These are phyloP conservation scores for Coemansia sp. DNA, from an alignment of 192 early-diverging fungal genomes.

Conservation along the genomic window DNA sequence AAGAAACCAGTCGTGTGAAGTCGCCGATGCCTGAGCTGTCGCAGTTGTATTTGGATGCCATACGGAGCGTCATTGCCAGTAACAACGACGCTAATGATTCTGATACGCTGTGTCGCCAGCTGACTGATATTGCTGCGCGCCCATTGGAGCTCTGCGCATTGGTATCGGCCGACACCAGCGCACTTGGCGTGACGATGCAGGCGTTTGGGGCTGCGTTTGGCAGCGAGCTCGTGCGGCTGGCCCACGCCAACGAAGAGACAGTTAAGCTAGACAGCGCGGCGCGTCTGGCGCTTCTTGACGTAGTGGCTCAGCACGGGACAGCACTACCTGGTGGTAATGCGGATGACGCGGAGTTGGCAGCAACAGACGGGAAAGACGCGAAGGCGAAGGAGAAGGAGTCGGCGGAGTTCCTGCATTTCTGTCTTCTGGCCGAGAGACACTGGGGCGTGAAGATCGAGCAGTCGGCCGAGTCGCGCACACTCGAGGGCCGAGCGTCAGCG, in stretches of 20 bases:
- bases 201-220: conserved; percentile 17
- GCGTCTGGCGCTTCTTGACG: conserved; percentile 19
- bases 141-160: conserved; percentile 32
- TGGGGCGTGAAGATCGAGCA: conserved; percentile 13
- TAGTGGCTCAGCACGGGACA: neutral
- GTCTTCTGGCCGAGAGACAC: conserved; percentile 27
- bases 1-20: neutral
- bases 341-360: neutral
- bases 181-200: conserved; percentile 13
- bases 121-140: conserved; percentile 17
- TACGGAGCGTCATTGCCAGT: neutral
- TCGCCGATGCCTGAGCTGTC: conserved; percentile 11
- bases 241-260: neutral
- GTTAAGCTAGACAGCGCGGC: conserved; percentile 8
- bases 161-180: conserved; percentile 24
- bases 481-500: conserved; percentile 1
- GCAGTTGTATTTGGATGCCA: conserved; percentile 9
- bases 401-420: conserved; percentile 20
- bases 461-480: neutral
- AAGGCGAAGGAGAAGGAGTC: neutral
- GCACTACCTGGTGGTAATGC: neutral
- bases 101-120: neutral
- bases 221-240: neutral
- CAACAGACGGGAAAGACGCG: neutral
- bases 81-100: neutral